Evolutionary conservation across 495 filamentous ascomycete genomes (phyloP).

Genomic region (Amorphotheca resinae): DNA sequence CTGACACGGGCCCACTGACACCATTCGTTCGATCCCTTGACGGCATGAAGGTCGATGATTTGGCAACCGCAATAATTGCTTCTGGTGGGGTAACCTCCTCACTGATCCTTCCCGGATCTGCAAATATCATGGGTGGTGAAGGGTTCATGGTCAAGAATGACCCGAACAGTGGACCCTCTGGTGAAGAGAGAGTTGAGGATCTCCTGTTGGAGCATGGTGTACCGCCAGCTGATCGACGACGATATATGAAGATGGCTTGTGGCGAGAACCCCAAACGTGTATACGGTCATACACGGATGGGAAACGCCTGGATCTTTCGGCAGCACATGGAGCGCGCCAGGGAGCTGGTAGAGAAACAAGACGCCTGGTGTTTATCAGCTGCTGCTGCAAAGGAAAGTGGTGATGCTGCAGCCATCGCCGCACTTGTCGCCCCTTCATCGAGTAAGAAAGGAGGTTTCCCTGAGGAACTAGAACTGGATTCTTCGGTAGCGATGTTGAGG

Average conservation of each 20-base stretch:
- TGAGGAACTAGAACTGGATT: slow-evolving; percentile 45
- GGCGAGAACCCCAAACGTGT: slow-evolving; percentile 50
- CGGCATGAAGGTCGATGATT: slow-evolving; percentile 35
- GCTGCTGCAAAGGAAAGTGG: slow-evolving; percentile 22
- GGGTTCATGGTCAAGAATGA: slow-evolving; percentile 48
- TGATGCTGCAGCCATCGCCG: slow-evolving; percentile 15
- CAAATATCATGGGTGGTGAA: slow-evolving; percentile 55
- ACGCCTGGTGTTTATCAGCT: slow-evolving; percentile 47
- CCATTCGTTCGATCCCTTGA: slow-evolving; percentile 46
- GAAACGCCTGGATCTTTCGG: slow-evolving; percentile 51
- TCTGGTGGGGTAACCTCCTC: slow-evolving; percentile 52
- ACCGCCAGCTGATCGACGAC: slow-evolving; percentile 27
- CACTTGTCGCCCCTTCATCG: slow-evolving; percentile 4
- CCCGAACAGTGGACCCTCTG: slow-evolving; percentile 30
- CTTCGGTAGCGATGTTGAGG: slow-evolving; percentile 42
- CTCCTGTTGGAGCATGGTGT: slow-evolving; percentile 31
- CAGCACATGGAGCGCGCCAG: slow-evolving; percentile 46
- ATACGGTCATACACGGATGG: slow-evolving; percentile 40
- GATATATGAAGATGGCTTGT: slow-evolving; percentile 62
- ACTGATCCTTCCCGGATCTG: slow-evolving; percentile 46
- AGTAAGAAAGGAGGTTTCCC: slow-evolving; percentile 8
- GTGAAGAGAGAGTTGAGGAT: slow-evolving; percentile 37
- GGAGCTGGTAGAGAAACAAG: slow-evolving; percentile 37
- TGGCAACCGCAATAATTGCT: slow-evolving; percentile 43
- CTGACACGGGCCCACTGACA: slow-evolving; percentile 31